A percentile compares a stretch with the other conserved stretches of the same genome.
Conservation (phyloP, 2,329 filamentous ascomycete species). For the Sporothrix mexicana region DNA sequence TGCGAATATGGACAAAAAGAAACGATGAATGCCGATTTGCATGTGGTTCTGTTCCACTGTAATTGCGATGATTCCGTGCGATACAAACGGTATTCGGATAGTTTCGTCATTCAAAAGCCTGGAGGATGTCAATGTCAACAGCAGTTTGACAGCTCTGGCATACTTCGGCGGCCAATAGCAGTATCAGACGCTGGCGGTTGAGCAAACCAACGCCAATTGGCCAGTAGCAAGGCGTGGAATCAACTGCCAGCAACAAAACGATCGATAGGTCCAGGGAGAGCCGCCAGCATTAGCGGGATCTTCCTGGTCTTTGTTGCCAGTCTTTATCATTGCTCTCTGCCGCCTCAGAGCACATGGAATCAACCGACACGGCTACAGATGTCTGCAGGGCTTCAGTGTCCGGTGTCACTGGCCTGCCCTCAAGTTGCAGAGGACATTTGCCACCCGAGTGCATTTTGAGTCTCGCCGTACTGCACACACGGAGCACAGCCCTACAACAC, state of each 20-base stretch:
- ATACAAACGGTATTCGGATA: background rate
- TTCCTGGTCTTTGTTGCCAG: background rate
- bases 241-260: background rate
- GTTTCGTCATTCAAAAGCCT: constrained; percentile 4
- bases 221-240: constrained; percentile 2
- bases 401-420: background rate
- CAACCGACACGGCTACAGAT: background rate
- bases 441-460: background rate
- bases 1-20: background rate
- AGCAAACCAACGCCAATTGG: background rate
- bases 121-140: constrained; percentile 9
- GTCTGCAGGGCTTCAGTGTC: background rate
- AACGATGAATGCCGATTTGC: background rate
- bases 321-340: background rate
- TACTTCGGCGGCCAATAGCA: background rate
- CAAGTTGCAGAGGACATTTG: background rate
- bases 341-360: constrained; percentile 2
- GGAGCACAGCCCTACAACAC: background rate
- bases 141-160: background rate
- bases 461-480: too few relatives aligned
- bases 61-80: background rate
- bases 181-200: background rate
- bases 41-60: background rate
- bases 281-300: constrained; percentile 13
- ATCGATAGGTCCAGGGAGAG: background rate